These are phyloP conservation scores for Talaromyces funiculosus DNA, from an alignment of 2,329 filamentous ascomycete genomes.

Conservation along the genomic window DNA sequence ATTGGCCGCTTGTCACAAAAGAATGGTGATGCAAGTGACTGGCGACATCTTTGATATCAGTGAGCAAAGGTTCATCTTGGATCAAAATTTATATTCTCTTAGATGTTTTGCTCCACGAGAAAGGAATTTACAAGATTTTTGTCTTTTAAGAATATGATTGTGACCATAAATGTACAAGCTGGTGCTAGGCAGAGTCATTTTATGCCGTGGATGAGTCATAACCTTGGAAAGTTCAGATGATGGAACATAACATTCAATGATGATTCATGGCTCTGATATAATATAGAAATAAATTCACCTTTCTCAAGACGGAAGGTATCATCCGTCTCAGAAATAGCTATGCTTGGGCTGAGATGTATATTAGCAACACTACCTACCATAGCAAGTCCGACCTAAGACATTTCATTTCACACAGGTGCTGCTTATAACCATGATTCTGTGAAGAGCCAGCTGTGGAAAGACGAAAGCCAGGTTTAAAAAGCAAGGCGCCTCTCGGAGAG, in stretches of 20 bases:
- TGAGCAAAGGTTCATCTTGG: not conserved
- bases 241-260: not conserved
- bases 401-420: not conserved
- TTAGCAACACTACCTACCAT: not conserved
- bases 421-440: too few species aligned
- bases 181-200: not conserved
- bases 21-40: too few species aligned
- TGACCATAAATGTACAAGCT: not conserved
- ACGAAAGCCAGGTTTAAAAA: too few species aligned
- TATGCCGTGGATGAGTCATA: not conserved
- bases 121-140: not conserved
- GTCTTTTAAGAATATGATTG: not conserved
- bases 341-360: not conserved
- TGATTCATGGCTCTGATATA: not conserved
- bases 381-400: not conserved
- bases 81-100: too few species aligned
- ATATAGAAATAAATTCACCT: not conserved
- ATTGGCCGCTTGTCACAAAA: too few species aligned
- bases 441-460: too few species aligned
- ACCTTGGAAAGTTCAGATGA: not conserved
- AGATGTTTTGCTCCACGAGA: not conserved
- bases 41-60: not conserved
- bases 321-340: not conserved
- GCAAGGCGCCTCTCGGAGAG: not conserved
- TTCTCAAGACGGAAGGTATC: not conserved